A percentile compares a stretch with the other conserved stretches of the same genome.
These are phyloP conservation scores for Carex parvula DNA, from an alignment of 176 grass and related monocot species.

Conservation along the genomic window DNA sequence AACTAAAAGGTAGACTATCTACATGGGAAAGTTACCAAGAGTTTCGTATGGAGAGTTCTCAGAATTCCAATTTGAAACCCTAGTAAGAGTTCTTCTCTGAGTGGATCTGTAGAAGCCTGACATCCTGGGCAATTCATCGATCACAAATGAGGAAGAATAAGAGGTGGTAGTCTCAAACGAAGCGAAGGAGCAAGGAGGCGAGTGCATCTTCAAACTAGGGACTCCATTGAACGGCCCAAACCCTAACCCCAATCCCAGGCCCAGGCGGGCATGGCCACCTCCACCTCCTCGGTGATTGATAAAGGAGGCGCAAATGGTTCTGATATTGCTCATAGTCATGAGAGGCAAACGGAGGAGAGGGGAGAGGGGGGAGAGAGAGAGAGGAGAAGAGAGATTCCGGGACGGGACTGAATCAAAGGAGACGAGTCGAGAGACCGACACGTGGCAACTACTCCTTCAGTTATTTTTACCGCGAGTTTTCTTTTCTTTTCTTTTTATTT, in stretches of 20 bases:
- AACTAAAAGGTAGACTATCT: neutral
- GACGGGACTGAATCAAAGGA: constrained; percentile 50
- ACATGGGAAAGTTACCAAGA: constrained; percentile 47
- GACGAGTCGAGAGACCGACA: constrained; percentile 44
- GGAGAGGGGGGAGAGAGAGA: constrained; percentile 3
- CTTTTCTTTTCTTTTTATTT: neutral
- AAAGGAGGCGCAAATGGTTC: constrained; percentile 47
- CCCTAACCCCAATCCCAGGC: constrained; percentile 18
- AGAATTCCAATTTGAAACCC: constrained; percentile 81
- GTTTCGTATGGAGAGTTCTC: constrained; percentile 86
- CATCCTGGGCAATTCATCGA: constrained; percentile 60
- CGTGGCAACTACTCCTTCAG: constrained; percentile 11
- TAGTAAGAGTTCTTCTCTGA: constrained; percentile 62
- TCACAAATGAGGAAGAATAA: constrained; percentile 41
- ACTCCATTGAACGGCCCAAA: constrained; percentile 29
- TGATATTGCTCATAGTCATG: constrained; percentile 85
- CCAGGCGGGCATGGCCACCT: constrained; percentile 28
- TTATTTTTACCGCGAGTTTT: constrained; percentile 3
- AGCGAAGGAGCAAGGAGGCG: neutral
- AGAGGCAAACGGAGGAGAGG: constrained; percentile 26
- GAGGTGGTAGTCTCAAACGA: constrained; percentile 39
- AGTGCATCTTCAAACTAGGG: neutral
- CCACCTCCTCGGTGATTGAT: constrained; percentile 33
- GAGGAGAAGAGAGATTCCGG: constrained; percentile 18
- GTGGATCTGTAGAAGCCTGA: constrained; percentile 5